These are phyloP conservation scores for Candida nitratophila DNA, from an alignment of 805 yeast species.

Conservation along the genomic window DNA sequence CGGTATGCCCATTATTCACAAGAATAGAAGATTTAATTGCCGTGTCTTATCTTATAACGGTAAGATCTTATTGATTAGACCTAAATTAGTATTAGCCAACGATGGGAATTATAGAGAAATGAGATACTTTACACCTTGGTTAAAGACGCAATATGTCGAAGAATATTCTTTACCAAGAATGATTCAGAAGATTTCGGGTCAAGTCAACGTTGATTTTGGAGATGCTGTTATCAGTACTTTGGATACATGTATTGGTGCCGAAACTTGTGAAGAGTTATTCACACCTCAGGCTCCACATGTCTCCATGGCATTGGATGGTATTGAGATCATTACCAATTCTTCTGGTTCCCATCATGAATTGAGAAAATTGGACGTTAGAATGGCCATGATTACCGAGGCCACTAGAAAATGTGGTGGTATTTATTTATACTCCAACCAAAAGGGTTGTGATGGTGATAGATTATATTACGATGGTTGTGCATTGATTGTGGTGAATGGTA, in stretches of 20 bases:
- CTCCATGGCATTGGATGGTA: constrained; percentile 87
- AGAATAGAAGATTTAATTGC: constrained; percentile 86
- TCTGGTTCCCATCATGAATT: constrained; percentile 98
- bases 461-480: constrained; percentile 97
- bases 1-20: constrained; percentile 91
- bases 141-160: constrained; percentile 70
- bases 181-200: constrained; percentile 62
- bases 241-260: constrained; percentile 92
- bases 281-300: constrained; percentile 97
- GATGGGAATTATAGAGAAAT: constrained; percentile 98
- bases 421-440: constrained; percentile 88
- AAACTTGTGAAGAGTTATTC: constrained; percentile 95
- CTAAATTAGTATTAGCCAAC: constrained; percentile 88
- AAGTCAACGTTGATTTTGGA: constrained; percentile 69
- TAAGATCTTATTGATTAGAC: constrained; percentile 76
- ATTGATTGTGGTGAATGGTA: constrained; percentile 84
- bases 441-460: constrained; percentile 98
- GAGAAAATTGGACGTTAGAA: constrained; percentile 78
- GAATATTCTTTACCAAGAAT: constrained; percentile 62
- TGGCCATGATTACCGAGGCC: constrained; percentile 83
- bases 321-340: constrained; percentile 93
- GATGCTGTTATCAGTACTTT: constrained; percentile 81
- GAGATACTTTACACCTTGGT: constrained; percentile 97
- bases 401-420: constrained; percentile 96
- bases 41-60: constrained; percentile 78